Evolutionary conservation across 2,329 filamentous ascomycete species (phyloP), one percentile per base, ranked within the genome.

Genomic region (Colletotrichum gloeosporioides): DNA sequence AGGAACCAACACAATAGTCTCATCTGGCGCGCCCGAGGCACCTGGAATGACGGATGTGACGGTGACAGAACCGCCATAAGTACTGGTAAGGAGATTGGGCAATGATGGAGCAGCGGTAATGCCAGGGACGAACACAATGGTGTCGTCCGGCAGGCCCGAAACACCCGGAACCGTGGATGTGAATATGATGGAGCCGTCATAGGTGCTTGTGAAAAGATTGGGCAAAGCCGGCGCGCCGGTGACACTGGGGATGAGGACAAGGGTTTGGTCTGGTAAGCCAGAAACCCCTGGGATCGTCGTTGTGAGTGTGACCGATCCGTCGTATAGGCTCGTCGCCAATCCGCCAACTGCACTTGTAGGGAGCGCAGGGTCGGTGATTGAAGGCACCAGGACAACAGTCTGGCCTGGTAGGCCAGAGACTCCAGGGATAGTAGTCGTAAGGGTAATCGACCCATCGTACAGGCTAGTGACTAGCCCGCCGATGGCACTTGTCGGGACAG

Each of bases 321-420:
- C 53, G 39, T 75, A 75, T 36, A 44, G 53, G 62, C 73, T 75
- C 22, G 73, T 75, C 36, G 72, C 39, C 31, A 75, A 25, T 4
- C 53, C 69, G 22, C 62, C 73, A 13, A 32, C 62, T 12, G 32
- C 29, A 8, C 53, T 22, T 8, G 32, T 44, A 16, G 31, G n/a
- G 39, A 27, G 8, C 53, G 32, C 15, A 29, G 32, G 16, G 16
- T 69, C 18, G 34, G 44, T 62, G 6, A 32, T 62, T 31, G 49
- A 67, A 16, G 73, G 73, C 7, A 75, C n/a, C 13, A 55, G 67
- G 31, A 75, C 36, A 18, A 75, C 59, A 1, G 74, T 76, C 2
- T 49, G 36, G 8, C 44, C 71, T 4, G 68, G 69, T 13, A n/a
- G 15, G 3, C 70, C 73, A 15, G 69, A 53, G 4, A 13, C 29